Evolutionary conservation across 345 rosid genomes (phyloP), one percentile per base, ranked within the genome.

Genomic region (Alliaria petiolata): DNA sequence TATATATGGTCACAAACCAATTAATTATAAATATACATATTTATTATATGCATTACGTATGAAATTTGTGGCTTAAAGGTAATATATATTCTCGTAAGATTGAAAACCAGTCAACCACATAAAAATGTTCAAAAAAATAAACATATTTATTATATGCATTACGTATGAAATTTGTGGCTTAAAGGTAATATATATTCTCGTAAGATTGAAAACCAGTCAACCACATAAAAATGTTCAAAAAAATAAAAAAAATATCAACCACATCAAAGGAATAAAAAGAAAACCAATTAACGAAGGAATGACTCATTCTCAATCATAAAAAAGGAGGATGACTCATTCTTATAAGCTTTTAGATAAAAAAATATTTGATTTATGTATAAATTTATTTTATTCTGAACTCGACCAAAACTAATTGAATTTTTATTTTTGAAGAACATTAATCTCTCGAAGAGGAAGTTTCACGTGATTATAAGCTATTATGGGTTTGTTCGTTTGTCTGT

Each of bases 221-320:
- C 1, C 11, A 39, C 28, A 26, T 26, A 42, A 17, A 70, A 9
- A 5, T 49, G 36, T 25, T 15, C n/a, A 49, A 36, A n/a, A 60
- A 16, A 25, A 49, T n/a, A n/a, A n/a, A n/a, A n/a, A 58, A 53
- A 33, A 45, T 2, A n/a, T 15, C 20, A 47, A 40, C 2, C 11
- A 40, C 31, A 28, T 28, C 30, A 17, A 70, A 9, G 7, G 58
- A 47, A 36, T 15, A n/a, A 50, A 36, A 61, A 16, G 34, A 50
- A 70, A 60, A 28, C 60, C 15, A 60, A 3, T 17, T 60, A 28
- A 70, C 25, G 43, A 70, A 70, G 74, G 60, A 49, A 60, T 49
- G 75, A 61, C 34, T 71, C 54, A 38, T 35, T 46, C 28, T 57
- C 30, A 47, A 69, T n/a, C n/a, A 69, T 12, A 69, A 45, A 45